Evolutionary conservation across 495 filamentous ascomycete species (phyloP).

Genomic region (Chaetomium fimeti): DNA sequence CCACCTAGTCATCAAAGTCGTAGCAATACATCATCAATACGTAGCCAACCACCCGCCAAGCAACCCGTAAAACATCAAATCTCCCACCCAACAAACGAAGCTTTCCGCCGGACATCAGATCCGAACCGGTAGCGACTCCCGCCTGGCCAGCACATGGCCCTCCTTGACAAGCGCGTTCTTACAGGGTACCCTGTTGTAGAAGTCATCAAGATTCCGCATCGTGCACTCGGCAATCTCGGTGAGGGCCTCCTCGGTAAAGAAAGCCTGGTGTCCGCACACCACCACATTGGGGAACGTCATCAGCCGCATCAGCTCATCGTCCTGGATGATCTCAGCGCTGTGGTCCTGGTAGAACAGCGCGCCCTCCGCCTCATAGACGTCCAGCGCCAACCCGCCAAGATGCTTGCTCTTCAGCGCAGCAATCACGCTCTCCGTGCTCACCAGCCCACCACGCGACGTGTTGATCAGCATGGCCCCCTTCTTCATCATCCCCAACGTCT

Average conservation of each 20-base stretch:
- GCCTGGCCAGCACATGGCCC: slow-evolving; percentile 20
- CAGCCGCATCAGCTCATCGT: slow-evolving; percentile 65
- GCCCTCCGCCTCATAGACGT: slow-evolving; percentile 58
- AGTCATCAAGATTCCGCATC: slow-evolving; percentile 52
- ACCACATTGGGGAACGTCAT: slow-evolving; percentile 70
- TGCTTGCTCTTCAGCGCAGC: slow-evolving; percentile 57
- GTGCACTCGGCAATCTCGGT: slow-evolving; percentile 63
- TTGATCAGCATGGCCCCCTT: slow-evolving; percentile 62
- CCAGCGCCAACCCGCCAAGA: slow-evolving; percentile 55
- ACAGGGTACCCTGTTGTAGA: slow-evolving; percentile 34
- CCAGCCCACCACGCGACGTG: slow-evolving; percentile 63
- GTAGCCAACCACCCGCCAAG: too few relatives aligned
- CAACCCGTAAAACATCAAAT: too few relatives aligned
- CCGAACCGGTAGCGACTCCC: slow-evolving; percentile 28
- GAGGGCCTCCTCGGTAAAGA: slow-evolving; percentile 66
- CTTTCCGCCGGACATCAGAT: slow-evolving; percentile 22
- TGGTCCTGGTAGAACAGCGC: slow-evolving; percentile 64
- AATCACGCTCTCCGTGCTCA: slow-evolving; percentile 59
- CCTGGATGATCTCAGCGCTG: slow-evolving; percentile 64
- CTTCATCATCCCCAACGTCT: slow-evolving; percentile 56
- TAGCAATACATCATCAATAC: too few relatives aligned
- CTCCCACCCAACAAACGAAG: too few relatives aligned
- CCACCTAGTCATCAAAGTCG: too few relatives aligned
- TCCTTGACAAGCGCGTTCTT: slow-evolving; percentile 40
- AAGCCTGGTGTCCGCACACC: slow-evolving; percentile 67